Base-by-base conservation (phyloP, 1,139 yeast species). In the Debaryomyces udenii region DNA sequence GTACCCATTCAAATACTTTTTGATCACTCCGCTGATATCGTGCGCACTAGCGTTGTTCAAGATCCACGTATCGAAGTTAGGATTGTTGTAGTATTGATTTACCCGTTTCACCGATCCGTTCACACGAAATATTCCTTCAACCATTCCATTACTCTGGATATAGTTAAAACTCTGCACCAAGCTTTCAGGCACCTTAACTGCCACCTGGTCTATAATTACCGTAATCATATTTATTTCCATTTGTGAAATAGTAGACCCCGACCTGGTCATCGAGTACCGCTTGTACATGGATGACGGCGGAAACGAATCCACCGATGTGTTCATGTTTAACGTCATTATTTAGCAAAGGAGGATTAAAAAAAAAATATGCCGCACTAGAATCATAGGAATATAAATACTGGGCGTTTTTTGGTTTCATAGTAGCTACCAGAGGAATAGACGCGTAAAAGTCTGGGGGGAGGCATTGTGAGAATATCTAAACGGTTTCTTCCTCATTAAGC, bases 111-210 rank as follows among this genome's bases (percentile, higher is more conserved):
- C 50, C 1, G 66, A 61, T 5, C 68, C 68, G 40, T 59, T 61
- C 16, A 62, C 55, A 27, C 68, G 49, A 41, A 62, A 62, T 5
- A 61, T 47, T 6, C 68, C 68, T 42, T 62, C 64, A 11, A 47
- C 49, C 2, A 56, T 43, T 6, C 37, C 41, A 13, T 60, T 55
- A 2, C 41, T 38, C 6, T 55, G 43, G 3, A 62, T 49, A 40
- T 49, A 56, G 7, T 48, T 35, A 40, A 56, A 57, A 26, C 62
- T 48, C 15, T 55, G 57, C 6, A 46, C 46, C 26, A 62, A 35
- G 10, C 59, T 45, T 9, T 41, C 28, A 1, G 66, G 64, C n/a
- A 59, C 41, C 27, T 26, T 34, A 11, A 42, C 37, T 9, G 23
- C 24, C 16, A 34, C 29, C 37, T 13, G 30, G 14, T 34, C 26